Evolutionary conservation across 352 stramenopile genomes (phyloP).

Genomic region (Phytophthora pinifolia): DNA sequence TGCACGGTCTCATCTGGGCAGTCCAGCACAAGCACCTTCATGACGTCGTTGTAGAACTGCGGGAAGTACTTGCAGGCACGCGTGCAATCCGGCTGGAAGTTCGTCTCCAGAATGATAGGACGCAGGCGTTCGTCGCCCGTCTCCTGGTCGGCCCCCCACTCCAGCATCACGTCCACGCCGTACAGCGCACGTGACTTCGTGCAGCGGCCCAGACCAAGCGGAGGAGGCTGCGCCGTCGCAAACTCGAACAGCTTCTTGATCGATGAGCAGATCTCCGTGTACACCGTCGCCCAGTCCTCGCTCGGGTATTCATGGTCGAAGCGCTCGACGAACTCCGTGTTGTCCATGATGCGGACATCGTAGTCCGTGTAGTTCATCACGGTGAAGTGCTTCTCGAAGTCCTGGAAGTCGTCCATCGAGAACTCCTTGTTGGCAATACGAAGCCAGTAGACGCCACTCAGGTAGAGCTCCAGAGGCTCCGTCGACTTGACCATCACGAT

Average conservation of each 20-base stretch:
- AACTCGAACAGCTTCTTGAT: slow-evolving; percentile 56
- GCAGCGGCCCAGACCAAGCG: slow-evolving; percentile 49
- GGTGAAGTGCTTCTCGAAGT: slow-evolving; percentile 64
- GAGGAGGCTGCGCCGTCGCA: slow-evolving; percentile 41
- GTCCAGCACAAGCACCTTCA: slow-evolving; percentile 56
- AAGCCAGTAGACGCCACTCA: slow-evolving; percentile 55
- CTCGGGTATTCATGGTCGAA: slow-evolving; percentile 55
- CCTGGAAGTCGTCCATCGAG: slow-evolving; percentile 55
- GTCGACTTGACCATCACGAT: slow-evolving; percentile 59
- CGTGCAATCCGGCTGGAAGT: slow-evolving; percentile 61
- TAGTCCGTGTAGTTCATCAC: slow-evolving; percentile 66
- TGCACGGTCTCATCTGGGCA: slow-evolving; percentile 40
- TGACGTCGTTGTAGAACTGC: slow-evolving; percentile 55
- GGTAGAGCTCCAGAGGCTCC: slow-evolving; percentile 46
- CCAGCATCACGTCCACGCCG: slow-evolving; percentile 57
- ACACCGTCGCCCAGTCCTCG: slow-evolving; percentile 46
- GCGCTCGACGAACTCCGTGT: slow-evolving; percentile 43
- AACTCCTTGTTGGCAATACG: slow-evolving; percentile 63
- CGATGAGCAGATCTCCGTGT: slow-evolving; percentile 39
- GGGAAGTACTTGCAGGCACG: slow-evolving; percentile 57
- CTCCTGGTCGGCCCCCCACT: slow-evolving; percentile 39
- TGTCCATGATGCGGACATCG: slow-evolving; percentile 55
- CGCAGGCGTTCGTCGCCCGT: slow-evolving; percentile 41
- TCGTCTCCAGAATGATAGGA: slow-evolving; percentile 52
- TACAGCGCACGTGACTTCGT: slow-evolving; percentile 56